A percentile compares a stretch with the other conserved stretches of the same genome.
Conservation (phyloP, 148 eudicot genomes). For the Heliamphora exappendiculata region DNA sequence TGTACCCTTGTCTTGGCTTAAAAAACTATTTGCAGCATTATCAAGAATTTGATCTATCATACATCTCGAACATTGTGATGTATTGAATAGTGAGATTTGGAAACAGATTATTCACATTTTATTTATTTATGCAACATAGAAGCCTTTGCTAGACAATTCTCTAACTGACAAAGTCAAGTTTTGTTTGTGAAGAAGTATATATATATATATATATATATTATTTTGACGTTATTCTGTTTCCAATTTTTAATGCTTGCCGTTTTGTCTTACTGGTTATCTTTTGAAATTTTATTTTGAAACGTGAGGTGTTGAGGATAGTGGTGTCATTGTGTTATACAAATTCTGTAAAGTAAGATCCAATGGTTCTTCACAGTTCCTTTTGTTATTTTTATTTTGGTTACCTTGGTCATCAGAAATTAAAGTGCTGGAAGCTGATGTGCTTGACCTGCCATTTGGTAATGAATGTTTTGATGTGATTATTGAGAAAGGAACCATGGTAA, state of each 20-base stretch:
- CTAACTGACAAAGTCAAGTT: not conserved
- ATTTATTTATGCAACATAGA: not conserved
- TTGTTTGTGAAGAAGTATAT: not conserved
- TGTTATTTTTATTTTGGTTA: not conserved
- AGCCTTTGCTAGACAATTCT: not conserved
- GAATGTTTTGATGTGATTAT: conserved; percentile 82
- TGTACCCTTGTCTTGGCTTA: not conserved
- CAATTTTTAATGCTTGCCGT: not conserved
- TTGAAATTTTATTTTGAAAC: not conserved
- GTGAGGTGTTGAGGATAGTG: conserved; percentile 1
- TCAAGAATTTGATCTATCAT: not conserved
- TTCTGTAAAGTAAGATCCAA: not conserved
- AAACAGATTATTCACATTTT: not conserved
- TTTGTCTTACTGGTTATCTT: not conserved
- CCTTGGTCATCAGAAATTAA: conserved; percentile 45
- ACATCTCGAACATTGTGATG: not conserved
- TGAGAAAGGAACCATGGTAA: conserved; percentile 99
- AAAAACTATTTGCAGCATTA: not conserved
- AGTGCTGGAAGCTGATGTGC: conserved; percentile 87
- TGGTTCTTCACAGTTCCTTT: not conserved
- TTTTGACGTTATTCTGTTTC: not conserved
- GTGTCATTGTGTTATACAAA: not conserved
- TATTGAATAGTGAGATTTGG: not conserved
- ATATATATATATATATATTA: not conserved
- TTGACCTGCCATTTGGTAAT: conserved; percentile 72